Percentiles rank a stretch among this genome's conserved stretches.
These are phyloP conservation scores for Nyssa sinensis DNA, from an alignment of 148 eudicot species.

Conservation along the genomic window DNA sequence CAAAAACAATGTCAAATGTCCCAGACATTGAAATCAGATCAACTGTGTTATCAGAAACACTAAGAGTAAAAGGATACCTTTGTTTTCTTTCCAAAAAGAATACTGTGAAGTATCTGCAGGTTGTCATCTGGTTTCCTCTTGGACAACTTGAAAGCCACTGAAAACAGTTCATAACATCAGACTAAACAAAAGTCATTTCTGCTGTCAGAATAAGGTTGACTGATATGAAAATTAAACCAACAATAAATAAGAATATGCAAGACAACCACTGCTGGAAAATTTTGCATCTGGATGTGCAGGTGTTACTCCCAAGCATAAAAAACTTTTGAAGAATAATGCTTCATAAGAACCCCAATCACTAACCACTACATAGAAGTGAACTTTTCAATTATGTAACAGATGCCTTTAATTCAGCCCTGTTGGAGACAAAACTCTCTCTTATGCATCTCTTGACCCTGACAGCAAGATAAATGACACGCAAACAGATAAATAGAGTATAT, in stretches of 20 bases:
- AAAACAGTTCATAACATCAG: conserved; percentile 36
- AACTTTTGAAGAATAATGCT: neutral
- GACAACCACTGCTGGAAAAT: neutral
- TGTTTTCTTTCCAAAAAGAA: conserved; percentile 81
- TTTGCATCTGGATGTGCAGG: neutral
- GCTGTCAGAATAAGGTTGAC: neutral
- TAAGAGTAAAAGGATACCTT: conserved; percentile 49
- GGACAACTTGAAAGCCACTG: conserved; percentile 93
- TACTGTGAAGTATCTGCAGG: conserved; percentile 72
- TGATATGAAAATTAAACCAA: neutral
- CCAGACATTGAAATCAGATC: neutral
- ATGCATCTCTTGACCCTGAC: too few species aligned
- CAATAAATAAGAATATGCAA: neutral
- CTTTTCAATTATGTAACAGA: neutral
- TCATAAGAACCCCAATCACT: neutral
- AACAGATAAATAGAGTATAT: too few species aligned
- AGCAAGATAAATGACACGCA: too few species aligned
- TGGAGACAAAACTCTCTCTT: too few species aligned
- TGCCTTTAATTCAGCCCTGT: too few species aligned
- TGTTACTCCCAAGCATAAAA: neutral
- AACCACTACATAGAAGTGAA: neutral
- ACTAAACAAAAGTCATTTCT: neutral
- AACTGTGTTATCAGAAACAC: conserved; percentile 10
- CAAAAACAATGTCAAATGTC: neutral
- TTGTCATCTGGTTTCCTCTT: conserved; percentile 93